Percentiles rank a stretch among this genome's conserved stretches.
These are phyloP conservation scores for Quercus robur DNA, from an alignment of 306 rosid species.

Conservation along the genomic window DNA sequence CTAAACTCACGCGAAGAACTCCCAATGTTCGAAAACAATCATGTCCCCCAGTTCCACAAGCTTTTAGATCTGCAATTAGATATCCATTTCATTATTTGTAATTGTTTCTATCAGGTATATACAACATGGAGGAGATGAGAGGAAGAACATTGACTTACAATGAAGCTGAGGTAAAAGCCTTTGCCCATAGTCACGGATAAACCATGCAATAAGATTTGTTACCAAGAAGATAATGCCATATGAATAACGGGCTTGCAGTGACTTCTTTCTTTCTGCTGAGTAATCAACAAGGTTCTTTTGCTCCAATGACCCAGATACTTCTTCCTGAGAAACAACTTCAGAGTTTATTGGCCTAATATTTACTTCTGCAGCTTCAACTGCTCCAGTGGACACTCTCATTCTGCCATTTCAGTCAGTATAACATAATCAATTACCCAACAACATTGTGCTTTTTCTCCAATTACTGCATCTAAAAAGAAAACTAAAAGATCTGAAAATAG, in stretches of 20 bases:
- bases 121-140: neutral
- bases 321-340: conserved; percentile 28
- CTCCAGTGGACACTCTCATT: conserved; percentile 44
- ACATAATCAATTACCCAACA: neutral
- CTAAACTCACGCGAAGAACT: conserved; percentile 85
- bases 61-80: conserved; percentile 54
- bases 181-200: conserved; percentile 89
- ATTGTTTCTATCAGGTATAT: neutral
- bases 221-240: conserved; percentile 64
- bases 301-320: conserved; percentile 22
- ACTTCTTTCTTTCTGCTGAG: conserved; percentile 44
- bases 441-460: neutral
- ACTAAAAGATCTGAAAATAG: neutral
- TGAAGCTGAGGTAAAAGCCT: conserved; percentile 44
- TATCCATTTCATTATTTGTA: neutral
- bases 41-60: conserved; percentile 62
- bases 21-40: conserved; percentile 71
- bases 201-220: conserved; percentile 75
- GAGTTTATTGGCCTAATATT: conserved; percentile 19
- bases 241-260: conserved; percentile 56
- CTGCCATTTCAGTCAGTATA: conserved; percentile 28
- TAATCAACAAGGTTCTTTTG: conserved; percentile 30
- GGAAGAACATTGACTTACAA: conserved; percentile 39
- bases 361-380: conserved; percentile 21
- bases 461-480: neutral